Base-by-base conservation (phyloP, 108 stramenopile species). In the Schizochytrium sp. region DNA sequence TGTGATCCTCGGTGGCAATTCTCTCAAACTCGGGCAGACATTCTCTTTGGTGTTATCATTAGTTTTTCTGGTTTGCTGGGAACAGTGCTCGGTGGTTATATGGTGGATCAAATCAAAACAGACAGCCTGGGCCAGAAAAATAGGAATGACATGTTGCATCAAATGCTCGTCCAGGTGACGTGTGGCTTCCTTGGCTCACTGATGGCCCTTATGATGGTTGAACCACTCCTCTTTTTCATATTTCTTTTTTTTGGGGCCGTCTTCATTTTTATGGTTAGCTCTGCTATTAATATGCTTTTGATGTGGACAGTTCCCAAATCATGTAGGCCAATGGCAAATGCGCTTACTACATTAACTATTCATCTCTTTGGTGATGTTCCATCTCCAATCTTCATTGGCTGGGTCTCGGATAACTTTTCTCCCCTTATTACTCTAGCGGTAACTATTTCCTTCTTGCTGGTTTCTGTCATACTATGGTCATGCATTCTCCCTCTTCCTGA, bases 231-330 rank as follows among this genome's bases (percentile, higher is more conserved):
- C 17, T 83, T 83, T 28, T 83, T 83, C 53, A 55, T 83, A 46
- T 83, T 83, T 10, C 76, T 83, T 53, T 83, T 83, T 83, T 49
- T 55, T 10, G 76, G 76, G 5, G 49, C 76, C 76, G 53, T 83
- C 5, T 55, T 40, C 12, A 55, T 83, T 38, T 83, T 83, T 3
- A 83, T 83, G 76, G 76, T 83, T 38, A 83, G 76, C 47, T 49
- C 76, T 47, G 76, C 50, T 42, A 83, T 83, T 40, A 83, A 83
- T 53, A 83, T 83, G 76, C 10, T 83, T 47, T 53, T 83, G 50
- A 83, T 83, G 76, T 83, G 76, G 76, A 83, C 76, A 10, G 76
- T 83, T 7, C 76, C 76, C 50, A 83, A 83, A 53, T 10, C 76
- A 10, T 55, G 53, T 40, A 47, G 76, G n/a, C 76, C 76, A 0